Base-by-base conservation (phyloP, 2,329 filamentous ascomycete genomes). In the Nemania diffusa region DNA sequence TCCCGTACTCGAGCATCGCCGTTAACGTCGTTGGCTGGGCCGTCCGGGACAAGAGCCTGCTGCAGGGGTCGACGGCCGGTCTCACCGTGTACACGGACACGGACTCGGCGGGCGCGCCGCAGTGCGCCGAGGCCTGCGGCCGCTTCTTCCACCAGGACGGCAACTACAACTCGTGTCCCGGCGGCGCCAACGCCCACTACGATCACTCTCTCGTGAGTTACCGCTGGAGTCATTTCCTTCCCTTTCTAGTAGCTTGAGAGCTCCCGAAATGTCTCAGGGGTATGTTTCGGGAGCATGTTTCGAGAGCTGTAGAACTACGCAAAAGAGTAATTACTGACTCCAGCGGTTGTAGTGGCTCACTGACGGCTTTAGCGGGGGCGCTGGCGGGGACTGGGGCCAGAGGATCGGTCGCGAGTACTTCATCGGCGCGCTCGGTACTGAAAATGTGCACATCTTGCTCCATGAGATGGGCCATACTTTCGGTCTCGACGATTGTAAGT, bases 111-210 rank as follows among this genome's bases (percentile, higher is more conserved):
- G 60, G 60, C 15, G 34, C 20, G 5, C 52, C 52, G 22, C 60
- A 57, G 52, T 63, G 60, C 60, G 5, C 60, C 8, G 52, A 50
- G 52, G 52, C 52, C 42, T 63, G 52, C 32, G 60, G 60, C 11
- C 60, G 60, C 52, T 63, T 63, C 52, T 63, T 63, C 52, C 60
- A 62, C 60, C 59, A 62, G 60, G 52, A 62, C 52, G 17, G 29
- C 29, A 56, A 62, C 11, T 62, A 62, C 5, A 32, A 24, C 17
- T 63, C 60, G 24, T 63, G 52, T 27, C 42, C 52, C 3, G 52
- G 60, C 13, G 52, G 60, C 24, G 15, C 42, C 32, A 9, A 5
- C 24, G 44, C 52, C 22, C 52, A 63, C 42, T 57, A 57, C 5
- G 60, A 57, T 42, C 52, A 63, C 17, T 57, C 52, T 2, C 60